Conservation (phyloP, 257 asterid genomes). For the Mitragyna speciosa region DNA sequence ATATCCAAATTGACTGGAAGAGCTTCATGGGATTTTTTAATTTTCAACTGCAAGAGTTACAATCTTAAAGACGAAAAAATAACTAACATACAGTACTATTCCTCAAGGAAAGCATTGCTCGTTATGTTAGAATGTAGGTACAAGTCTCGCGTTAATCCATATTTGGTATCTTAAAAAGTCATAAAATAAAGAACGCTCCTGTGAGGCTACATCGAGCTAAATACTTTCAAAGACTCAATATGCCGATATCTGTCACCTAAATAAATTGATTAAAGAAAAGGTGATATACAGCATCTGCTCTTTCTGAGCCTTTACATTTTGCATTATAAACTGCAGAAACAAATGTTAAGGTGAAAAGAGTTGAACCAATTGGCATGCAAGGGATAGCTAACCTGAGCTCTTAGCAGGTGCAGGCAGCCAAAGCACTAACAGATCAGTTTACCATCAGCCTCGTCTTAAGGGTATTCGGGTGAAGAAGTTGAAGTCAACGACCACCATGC, state of each 20-base stretch:
- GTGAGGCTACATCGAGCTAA: neutral
- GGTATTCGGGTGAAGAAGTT: neutral
- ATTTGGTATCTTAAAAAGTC: neutral
- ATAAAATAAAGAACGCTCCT: too few relatives aligned
- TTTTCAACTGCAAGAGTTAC: neutral
- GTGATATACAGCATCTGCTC: conserved; percentile 18
- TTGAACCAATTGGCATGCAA: neutral
- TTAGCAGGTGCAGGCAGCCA: neutral
- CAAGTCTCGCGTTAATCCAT: neutral
- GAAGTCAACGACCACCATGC: neutral
- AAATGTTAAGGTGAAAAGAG: neutral
- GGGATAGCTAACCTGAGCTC: neutral
- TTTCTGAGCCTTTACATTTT: conserved; percentile 14
- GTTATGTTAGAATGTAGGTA: neutral
- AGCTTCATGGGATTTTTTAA: neutral
- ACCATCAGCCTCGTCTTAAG: neutral
- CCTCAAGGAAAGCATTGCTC: neutral
- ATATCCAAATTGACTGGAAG: neutral
- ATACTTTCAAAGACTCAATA: neutral
- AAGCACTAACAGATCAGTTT: neutral
- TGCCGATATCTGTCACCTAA: conserved; percentile 4
- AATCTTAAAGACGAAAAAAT: neutral
- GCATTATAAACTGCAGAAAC: neutral
- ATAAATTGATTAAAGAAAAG: neutral
- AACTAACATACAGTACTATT: too few relatives aligned